These are phyloP conservation scores for Dimargaris verticillata DNA, from an alignment of 192 early-diverging fungal species.

Conservation along the genomic window DNA sequence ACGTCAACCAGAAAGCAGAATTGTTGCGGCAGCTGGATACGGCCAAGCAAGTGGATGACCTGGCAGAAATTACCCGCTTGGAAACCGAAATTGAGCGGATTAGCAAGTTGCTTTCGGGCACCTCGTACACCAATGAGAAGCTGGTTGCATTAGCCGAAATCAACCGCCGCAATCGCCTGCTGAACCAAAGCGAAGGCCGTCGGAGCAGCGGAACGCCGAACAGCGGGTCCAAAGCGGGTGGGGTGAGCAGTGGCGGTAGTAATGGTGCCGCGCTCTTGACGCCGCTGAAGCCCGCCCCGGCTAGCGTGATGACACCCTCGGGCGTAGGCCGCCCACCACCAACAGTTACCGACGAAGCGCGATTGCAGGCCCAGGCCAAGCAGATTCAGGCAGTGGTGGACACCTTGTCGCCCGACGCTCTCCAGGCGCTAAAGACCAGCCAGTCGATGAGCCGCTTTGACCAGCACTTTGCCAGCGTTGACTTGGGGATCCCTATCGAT, in stretches of 20 bases:
- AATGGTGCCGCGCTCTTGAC: not conserved
- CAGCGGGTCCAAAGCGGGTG: not conserved
- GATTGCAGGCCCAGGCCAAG: not conserved
- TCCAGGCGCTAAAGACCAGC: not conserved
- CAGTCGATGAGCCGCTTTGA: not conserved
- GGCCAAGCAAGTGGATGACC: constrained; percentile 30
- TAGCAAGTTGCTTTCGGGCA: constrained; percentile 17
- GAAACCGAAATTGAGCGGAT: constrained; percentile 20
- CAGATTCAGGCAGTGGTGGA: not conserved
- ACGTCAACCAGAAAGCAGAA: constrained; percentile 28
- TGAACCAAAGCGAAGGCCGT: constrained; percentile 27
- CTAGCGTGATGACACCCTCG: not conserved
- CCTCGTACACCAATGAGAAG: constrained; percentile 17
- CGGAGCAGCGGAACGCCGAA: constrained; percentile 19
- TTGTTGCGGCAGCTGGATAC: constrained; percentile 30
- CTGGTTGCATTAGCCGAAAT: constrained; percentile 34
- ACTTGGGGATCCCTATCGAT: not conserved
- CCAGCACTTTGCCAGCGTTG: not conserved
- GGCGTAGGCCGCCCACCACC: not conserved
- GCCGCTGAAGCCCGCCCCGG: not conserved
- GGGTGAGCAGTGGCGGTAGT: not conserved
- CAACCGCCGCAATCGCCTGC: constrained; percentile 34
- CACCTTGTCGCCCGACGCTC: not conserved
- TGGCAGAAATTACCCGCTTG: constrained; percentile 25
- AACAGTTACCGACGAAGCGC: not conserved